These are phyloP conservation scores for Celoporthe dispersa DNA, from an alignment of 2,329 filamentous ascomycete species.

Conservation along the genomic window DNA sequence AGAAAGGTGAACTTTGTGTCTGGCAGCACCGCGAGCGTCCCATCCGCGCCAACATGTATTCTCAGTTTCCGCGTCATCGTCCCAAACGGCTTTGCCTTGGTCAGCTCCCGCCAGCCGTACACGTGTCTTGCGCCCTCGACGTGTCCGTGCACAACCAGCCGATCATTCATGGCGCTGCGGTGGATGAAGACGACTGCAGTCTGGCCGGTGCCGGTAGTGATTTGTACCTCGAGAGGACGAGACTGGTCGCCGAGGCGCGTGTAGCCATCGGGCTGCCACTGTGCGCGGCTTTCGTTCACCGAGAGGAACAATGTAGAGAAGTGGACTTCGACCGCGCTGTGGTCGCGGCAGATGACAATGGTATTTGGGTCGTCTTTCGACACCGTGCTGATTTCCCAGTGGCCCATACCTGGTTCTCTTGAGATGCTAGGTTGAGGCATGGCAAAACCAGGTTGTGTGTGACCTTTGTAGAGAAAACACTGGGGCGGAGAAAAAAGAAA, in stretches of 20 bases:
- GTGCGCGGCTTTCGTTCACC: neutral
- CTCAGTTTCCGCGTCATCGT: neutral
- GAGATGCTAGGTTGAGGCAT: constrained; percentile 15
- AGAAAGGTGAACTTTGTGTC: constrained; percentile 3
- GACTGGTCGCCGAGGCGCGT: neutral
- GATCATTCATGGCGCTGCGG: neutral
- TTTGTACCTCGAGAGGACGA: constrained; percentile 5
- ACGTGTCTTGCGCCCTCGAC: constrained; percentile 8
- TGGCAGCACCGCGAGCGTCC: neutral
- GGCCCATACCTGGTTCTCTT: constrained; percentile 5
- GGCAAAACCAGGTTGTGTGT: neutral
- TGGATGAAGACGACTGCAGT: constrained; percentile 8
- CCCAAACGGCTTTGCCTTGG: neutral
- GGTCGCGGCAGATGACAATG: constrained; percentile 1
- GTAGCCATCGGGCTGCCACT: neutral
- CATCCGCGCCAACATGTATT: constrained; percentile 1
- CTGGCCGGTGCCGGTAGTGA: constrained; percentile 13
- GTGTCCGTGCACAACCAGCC: constrained; percentile 1
- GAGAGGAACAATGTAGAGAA: constrained; percentile 4
- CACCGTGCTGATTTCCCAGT: constrained; percentile 2
- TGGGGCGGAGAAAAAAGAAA: neutral
- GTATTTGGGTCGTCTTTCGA: constrained; percentile 14
- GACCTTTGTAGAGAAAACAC: neutral
- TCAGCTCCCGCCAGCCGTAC: constrained; percentile 8
- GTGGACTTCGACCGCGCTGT: neutral